A percentile compares a stretch with the other conserved stretches of the same genome.
Conservation (phyloP, 805 yeast species). For the Priceomyces medius region DNA sequence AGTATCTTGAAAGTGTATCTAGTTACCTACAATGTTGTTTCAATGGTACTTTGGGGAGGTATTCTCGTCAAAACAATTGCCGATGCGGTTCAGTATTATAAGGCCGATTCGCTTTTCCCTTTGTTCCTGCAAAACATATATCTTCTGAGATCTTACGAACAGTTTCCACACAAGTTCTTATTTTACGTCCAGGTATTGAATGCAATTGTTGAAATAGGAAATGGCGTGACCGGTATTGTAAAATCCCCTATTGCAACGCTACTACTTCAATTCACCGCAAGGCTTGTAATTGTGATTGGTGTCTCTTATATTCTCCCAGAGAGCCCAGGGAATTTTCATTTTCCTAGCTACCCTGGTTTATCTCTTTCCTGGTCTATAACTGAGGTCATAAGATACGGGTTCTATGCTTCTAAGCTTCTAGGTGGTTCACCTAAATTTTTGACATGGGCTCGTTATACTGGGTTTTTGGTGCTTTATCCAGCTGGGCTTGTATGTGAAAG, state of each 20-base stretch:
- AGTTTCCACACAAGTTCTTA: conserved; percentile 29
- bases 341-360: conserved; percentile 19
- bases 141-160: conserved; percentile 9
- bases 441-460: conserved; percentile 29
- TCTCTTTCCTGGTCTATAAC: conserved; percentile 29
- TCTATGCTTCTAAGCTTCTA: conserved; percentile 21
- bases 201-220: conserved; percentile 23
- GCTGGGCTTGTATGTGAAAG: conserved; percentile 28
- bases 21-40: conserved; percentile 16
- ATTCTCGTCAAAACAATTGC: conserved; percentile 12
- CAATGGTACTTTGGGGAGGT: conserved; percentile 18
- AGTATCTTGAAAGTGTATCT: conserved; percentile 4
- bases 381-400: conserved; percentile 30
- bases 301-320: conserved; percentile 26
- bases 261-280: conserved; percentile 28
- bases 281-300: conserved; percentile 28
- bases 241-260: conserved; percentile 26
- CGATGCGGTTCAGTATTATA: conserved; percentile 10
- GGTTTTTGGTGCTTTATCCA: conserved; percentile 31
- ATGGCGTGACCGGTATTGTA: conserved; percentile 26
- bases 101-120: conserved; percentile 3
- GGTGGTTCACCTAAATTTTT: conserved; percentile 17
- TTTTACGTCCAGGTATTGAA: conserved; percentile 25
- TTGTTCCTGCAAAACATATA: conserved; percentile 8
- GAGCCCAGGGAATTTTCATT: conserved; percentile 26